Percentiles rank a stretch among this genome's conserved stretches.
phyloP scores from a whole-genome alignment of 1,284 basidiomycete genomes.

The Puccinia novopanici region DNA sequence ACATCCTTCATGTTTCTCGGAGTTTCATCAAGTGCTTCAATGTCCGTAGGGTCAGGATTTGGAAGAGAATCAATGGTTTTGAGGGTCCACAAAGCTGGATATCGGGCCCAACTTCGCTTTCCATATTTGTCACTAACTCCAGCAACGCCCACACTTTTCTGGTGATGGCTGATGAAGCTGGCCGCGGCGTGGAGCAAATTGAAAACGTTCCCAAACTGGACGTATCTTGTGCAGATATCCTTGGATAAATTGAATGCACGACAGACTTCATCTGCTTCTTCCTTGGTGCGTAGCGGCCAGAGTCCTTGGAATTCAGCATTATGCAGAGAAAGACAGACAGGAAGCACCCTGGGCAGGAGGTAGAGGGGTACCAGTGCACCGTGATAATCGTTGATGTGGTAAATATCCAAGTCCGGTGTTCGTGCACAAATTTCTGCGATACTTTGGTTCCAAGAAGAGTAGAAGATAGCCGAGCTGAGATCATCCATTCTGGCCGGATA shows the following conservation, averaged over 20 bases:
- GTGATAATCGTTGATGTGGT: slow-evolving; percentile 83
- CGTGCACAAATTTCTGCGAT: slow-evolving; percentile 84
- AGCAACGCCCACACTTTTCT: slow-evolving; percentile 86
- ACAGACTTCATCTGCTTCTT: slow-evolving; percentile 95
- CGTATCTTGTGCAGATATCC: slow-evolving; percentile 88
- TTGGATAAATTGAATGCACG: slow-evolving; percentile 94
- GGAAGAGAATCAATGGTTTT: slow-evolving; percentile 91
- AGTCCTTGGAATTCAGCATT: slow-evolving; percentile 94
- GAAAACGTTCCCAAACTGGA: slow-evolving; percentile 94
- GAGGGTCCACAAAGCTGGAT: slow-evolving; percentile 88
- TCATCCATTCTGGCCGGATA: slow-evolving; percentile 96
- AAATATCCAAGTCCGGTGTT: slow-evolving; percentile 80
- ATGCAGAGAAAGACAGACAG: slow-evolving; percentile 86
- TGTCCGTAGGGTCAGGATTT: slow-evolving; percentile 79
- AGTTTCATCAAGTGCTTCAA: slow-evolving; percentile 80
- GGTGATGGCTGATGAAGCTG: slow-evolving; percentile 84
- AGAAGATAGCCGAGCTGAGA: slow-evolving; percentile 89
- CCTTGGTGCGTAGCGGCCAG: slow-evolving; percentile 89
- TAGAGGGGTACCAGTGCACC: slow-evolving; percentile 86
- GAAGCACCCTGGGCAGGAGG: slow-evolving; percentile 81
- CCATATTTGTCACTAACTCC: slow-evolving; percentile 95
- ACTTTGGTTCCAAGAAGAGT: slow-evolving; percentile 94
- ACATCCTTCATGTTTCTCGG: slow-evolving; percentile 73
- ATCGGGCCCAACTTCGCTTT: slow-evolving; percentile 90
- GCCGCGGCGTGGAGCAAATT: slow-evolving; percentile 88